phyloP scores from a whole-genome alignment of 1,284 basidiomycete species.

The Athelia psychrophila region DNA sequence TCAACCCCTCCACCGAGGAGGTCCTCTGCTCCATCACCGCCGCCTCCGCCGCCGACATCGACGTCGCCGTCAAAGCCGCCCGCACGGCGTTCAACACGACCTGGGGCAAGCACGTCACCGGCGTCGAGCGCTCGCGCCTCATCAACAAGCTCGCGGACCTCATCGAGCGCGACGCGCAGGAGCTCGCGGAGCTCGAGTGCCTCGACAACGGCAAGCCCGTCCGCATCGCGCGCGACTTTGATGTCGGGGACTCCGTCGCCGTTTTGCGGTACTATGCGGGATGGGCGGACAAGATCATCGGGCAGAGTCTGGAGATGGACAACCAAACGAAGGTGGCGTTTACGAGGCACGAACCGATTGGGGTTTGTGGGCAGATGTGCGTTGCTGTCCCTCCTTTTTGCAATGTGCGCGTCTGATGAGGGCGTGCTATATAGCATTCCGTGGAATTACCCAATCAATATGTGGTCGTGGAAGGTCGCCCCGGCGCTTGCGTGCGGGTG shows the following conservation, averaged over 20 bases:
- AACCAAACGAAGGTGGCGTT: slow-evolving; percentile 80
- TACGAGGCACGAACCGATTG: slow-evolving; percentile 91
- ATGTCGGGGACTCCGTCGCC: slow-evolving; percentile 80
- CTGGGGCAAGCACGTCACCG: slow-evolving; percentile 88
- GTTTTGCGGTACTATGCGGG: slow-evolving; percentile 83
- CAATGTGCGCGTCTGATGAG: too few species aligned
- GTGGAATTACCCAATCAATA: slow-evolving; percentile 91
- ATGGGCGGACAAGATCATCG: slow-evolving; percentile 67
- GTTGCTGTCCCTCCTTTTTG: slow-evolving; percentile 24
- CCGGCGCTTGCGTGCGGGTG: slow-evolving; percentile 89
- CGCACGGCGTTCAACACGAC: slow-evolving; percentile 82
- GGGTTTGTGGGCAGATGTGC: slow-evolving; percentile 89
- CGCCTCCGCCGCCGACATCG: slow-evolving; percentile 79
- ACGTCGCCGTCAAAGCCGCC: slow-evolving; percentile 81
- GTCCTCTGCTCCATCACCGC: slow-evolving; percentile 42
- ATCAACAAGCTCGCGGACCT: slow-evolving; percentile 89
- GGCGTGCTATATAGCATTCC: slow-evolving; percentile 75
- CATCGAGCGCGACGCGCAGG: slow-evolving; percentile 82
- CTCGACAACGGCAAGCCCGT: slow-evolving; percentile 87
- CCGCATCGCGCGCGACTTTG: slow-evolving; percentile 80
- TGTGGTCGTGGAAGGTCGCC: slow-evolving; percentile 71
- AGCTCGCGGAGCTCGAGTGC: slow-evolving; percentile 75
- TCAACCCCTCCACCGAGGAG: slow-evolving; percentile 78
- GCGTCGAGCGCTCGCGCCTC: slow-evolving; percentile 76
- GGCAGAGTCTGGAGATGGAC: slow-evolving; percentile 83